Percentiles rank a stretch among this genome's conserved stretches.
Conservation (phyloP, 768 basidiomycete genomes). For the Lactarius psammicola region DNA sequence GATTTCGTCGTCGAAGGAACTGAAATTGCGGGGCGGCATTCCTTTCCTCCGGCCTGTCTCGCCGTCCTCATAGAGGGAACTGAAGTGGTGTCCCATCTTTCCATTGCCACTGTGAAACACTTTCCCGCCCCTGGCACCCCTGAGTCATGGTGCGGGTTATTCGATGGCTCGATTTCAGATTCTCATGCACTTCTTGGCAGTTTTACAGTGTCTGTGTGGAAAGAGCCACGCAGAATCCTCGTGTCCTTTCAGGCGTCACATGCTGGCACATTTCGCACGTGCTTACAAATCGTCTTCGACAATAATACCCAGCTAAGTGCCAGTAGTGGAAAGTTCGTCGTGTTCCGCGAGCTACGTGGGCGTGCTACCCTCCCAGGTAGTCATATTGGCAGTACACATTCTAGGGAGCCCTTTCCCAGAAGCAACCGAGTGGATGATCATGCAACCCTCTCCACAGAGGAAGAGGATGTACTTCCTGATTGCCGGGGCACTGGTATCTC, state of each 20-base stretch:
- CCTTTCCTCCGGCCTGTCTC: not conserved
- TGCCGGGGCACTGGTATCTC: constrained; percentile 49
- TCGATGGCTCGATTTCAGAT: not conserved
- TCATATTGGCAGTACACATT: not conserved
- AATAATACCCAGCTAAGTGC: not conserved
- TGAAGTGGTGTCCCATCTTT: not conserved
- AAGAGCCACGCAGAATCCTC: not conserved
- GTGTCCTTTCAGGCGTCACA: constrained; percentile 11
- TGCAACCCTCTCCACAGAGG: not conserved
- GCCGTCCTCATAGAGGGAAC: constrained; percentile 1
- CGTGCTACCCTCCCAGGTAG: not conserved
- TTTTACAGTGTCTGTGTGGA: not conserved
- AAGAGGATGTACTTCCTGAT: constrained; percentile 34
- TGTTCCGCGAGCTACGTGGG: constrained; percentile 14
- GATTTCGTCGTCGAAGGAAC: constrained; percentile 12
- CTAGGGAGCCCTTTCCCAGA: not conserved
- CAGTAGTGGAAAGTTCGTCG: constrained; percentile 2
- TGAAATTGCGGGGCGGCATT: not conserved
- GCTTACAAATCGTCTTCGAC: constrained; percentile 3
- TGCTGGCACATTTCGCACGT: not conserved
- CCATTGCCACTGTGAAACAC: not conserved
- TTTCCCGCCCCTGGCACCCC: not conserved
- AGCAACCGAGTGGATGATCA: not conserved
- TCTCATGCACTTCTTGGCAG: constrained; percentile 1
- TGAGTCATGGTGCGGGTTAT: constrained; percentile 7